These are phyloP conservation scores for Candida xiaguanensis DNA, from an alignment of 805 yeast species.

Conservation along the genomic window DNA sequence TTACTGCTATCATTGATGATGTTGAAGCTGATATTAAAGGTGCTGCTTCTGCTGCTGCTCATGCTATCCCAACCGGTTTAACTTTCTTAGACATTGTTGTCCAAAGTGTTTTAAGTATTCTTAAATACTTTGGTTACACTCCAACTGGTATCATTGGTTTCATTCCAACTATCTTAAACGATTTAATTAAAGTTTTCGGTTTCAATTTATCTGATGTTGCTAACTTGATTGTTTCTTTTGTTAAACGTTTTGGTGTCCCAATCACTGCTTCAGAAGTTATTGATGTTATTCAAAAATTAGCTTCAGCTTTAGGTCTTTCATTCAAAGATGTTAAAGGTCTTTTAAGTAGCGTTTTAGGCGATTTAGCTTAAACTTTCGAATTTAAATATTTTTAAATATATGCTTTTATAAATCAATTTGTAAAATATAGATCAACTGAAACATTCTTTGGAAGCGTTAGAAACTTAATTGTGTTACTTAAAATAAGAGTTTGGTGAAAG, in stretches of 20 bases:
- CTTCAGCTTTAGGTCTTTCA: background rate
- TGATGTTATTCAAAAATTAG: background rate
- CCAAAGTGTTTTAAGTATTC: background rate
- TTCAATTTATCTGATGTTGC: conserved; percentile 1
- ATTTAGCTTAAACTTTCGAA: background rate
- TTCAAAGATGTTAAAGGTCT: background rate
- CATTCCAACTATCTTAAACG: background rate
- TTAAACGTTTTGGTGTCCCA: background rate
- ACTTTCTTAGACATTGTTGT: background rate
- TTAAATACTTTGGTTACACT: conserved; percentile 1
- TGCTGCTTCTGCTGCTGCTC: background rate
- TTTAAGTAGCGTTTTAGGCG: background rate
- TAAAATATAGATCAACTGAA: too few relatives aligned
- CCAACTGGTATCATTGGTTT: background rate
- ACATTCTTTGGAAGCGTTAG: too few relatives aligned
- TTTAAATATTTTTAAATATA: background rate
- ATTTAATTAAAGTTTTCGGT: background rate
- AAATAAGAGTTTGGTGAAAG: too few relatives aligned
- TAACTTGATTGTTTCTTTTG: background rate
- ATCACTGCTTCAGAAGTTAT: conserved; percentile 1
- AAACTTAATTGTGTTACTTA: too few relatives aligned
- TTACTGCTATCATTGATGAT: background rate
- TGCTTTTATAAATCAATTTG: too few relatives aligned
- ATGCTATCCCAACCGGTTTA: background rate
- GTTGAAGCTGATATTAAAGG: background rate